Evolutionary conservation across 371 early-diverging fungal genomes (phyloP), one percentile per base, ranked within the genome.

Genomic region (Mortierella sp.): DNA sequence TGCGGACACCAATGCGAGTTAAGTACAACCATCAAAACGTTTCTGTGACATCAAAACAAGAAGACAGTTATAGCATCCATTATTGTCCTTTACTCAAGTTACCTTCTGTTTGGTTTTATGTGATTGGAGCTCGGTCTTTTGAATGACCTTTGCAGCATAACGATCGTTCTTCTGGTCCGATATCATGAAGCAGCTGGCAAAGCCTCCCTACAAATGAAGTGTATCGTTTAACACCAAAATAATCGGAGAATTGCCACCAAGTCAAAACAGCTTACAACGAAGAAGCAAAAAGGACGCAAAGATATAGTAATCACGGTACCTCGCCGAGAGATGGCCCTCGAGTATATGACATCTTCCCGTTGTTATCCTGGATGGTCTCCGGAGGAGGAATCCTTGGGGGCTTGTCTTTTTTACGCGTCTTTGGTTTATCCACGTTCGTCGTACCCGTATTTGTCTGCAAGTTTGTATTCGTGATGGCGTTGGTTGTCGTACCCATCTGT

Each of bases 151-250:
- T 28, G 89, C 90, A 7, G 97, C 97, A 69, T 82, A 89, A 4
- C 78, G 72, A 8, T 80, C 70, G 19, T 81, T 79, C 23, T 75
- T 64, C 11, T 70, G 47, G 50, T 86, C 80, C 11, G 63, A 60
- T 4, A 91, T 92, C 60, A 87, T 82, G 80, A 89, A 95, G 71
- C 95, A 95, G 60, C 88, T 85, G 0, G 97, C 97, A 86, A 97
- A 97, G 12, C 96, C 97, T 46, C 99, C 96, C 94, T 92, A 70
- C 19, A 0, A 1, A 27, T 27, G 6, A 41, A 26, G 14, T 21
- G 37, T 31, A 21, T 42, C 24, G 41, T 23, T 32, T 31, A 42
- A 24, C n/a, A n/a, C n/a, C n/a, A n/a, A n/a, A n/a, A n/a, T n/a
- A n/a, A n/a, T n/a, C n/a, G n/a, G n/a, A n/a, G n/a, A n/a, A n/a